Evolutionary conservation across 2,329 filamentous ascomycete species (phyloP), one percentile per base, ranked within the genome.

Genomic region (Bipolaris zeicola): DNA sequence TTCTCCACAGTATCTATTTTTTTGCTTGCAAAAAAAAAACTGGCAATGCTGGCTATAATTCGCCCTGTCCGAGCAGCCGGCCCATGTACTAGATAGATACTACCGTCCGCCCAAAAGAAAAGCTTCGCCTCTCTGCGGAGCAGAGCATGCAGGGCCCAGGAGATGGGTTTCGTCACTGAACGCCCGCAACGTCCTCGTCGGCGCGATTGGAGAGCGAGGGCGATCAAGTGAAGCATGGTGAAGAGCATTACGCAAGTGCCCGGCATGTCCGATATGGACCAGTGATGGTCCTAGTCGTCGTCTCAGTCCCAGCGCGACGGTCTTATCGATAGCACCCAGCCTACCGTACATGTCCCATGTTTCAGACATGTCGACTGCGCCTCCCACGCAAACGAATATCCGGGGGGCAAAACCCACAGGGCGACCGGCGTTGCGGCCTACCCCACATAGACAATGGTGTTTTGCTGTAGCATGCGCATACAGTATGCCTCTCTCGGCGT

Each of bases 301-400:
- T 33, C 24, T 60, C 48, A 59, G 63, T 59, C 62, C 66, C 63
- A 67, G 66, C 63, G 44, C 58, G 54, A 53, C 51, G 59, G 64
- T 65, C 60, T 57, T 73, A 73, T 73, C 68, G 67, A 74, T 74
- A 71, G 66, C 63, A 58, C 54, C 56, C 66, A 36, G n/a, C 67
- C 63, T 63, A 36, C 61, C 59, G 36, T 39, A n/a, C 28, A 34
- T 50, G 26, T 59, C 52, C 62, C 52, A 51, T 69, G 72, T 75
- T 75, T 74, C 69, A 69, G 64, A 65, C 58, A 55, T 59, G 55
- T 38, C 46, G 50, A 59, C 70, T 72, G 71, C 69, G 72, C 71
- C 73, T 73, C 71, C 60, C 57, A 55, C 6, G 58, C 56, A 63
- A 63, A 67, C 61, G 61, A 55, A 57, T 55, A 49, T 54, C 53